Percentiles rank a stretch among this genome's conserved stretches.
These are phyloP conservation scores for Calonectria fujianensis DNA, from an alignment of 2,329 filamentous ascomycete genomes.

Conservation along the genomic window DNA sequence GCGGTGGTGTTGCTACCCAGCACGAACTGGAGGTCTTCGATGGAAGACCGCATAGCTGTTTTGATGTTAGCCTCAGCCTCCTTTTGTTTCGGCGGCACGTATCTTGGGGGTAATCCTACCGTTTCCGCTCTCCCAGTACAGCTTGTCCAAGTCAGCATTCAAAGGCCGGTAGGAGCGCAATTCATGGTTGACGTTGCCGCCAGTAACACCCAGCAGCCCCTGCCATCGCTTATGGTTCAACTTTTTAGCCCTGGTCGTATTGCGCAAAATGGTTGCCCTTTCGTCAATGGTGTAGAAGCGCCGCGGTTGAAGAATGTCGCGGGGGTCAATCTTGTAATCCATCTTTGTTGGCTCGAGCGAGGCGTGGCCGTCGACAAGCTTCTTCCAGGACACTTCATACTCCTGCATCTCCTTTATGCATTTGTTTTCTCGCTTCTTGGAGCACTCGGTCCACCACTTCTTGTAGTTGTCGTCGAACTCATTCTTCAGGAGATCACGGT, in stretches of 20 bases:
- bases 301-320: neutral
- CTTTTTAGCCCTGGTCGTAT: neutral
- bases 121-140: conserved; percentile 25
- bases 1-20: neutral
- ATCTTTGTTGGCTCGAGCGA: neutral
- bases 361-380: neutral
- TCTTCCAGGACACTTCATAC: conserved; percentile 18
- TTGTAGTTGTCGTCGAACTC: conserved; percentile 14
- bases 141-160: neutral
- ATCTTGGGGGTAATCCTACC: neutral
- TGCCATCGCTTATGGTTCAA: neutral
- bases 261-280: neutral
- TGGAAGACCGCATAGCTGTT: conserved; percentile 31
- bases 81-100: neutral
- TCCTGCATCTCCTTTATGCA: conserved; percentile 14
- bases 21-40: neutral
- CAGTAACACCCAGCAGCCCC: neutral
- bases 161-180: neutral
- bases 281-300: neutral
- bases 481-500: conserved; percentile 7
- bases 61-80: neutral
- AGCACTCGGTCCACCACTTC: conserved; percentile 26
- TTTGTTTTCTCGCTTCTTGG: neutral
- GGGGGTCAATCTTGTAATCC: neutral
- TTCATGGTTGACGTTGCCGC: conserved; percentile 12